Percentiles rank a stretch among this genome's conserved stretches.
These are phyloP conservation scores for Phtheirospermum japonicum DNA, from an alignment of 257 asterid species.

Conservation along the genomic window DNA sequence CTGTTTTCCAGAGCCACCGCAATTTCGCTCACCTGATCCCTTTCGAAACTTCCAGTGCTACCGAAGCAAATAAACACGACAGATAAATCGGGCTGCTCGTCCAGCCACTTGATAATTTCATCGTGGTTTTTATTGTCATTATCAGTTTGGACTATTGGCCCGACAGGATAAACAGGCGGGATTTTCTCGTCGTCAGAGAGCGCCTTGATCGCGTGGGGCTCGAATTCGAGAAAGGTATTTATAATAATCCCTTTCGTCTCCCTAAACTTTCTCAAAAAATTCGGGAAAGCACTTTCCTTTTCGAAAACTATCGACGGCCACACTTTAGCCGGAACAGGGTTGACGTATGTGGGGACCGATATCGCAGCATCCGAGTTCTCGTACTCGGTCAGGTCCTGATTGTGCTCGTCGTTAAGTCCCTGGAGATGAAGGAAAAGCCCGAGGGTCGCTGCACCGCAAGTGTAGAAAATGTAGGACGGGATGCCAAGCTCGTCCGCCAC, in stretches of 20 bases:
- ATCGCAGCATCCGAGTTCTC: not conserved
- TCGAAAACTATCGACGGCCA: not conserved
- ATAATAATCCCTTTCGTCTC: conserved; percentile 1
- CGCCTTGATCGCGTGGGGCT: not conserved
- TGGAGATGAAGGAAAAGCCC: conserved; percentile 31
- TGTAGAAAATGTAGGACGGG: conserved; percentile 35
- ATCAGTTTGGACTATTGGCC: not conserved
- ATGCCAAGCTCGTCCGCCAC: conserved; percentile 35
- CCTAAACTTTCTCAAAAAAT: not conserved
- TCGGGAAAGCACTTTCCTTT: not conserved
- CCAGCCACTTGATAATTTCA: not conserved
- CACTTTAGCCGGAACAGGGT: conserved; percentile 10
- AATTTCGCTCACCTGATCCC: conserved; percentile 1
- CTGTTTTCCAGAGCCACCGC: not conserved
- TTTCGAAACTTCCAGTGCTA: not conserved
- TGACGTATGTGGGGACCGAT: not conserved
- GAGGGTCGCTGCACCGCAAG: conserved; percentile 28
- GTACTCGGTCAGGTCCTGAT: conserved; percentile 11
- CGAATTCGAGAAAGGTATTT: conserved; percentile 11
- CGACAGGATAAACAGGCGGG: conserved; percentile 3
- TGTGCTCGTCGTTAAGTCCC: conserved; percentile 18
- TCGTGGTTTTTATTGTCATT: not conserved
- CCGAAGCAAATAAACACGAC: conserved; percentile 11
- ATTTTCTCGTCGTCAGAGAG: not conserved
- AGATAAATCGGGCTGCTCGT: not conserved